phyloP scores from a whole-genome alignment of 1,284 basidiomycete genomes.

The Flammula alnicola region DNA sequence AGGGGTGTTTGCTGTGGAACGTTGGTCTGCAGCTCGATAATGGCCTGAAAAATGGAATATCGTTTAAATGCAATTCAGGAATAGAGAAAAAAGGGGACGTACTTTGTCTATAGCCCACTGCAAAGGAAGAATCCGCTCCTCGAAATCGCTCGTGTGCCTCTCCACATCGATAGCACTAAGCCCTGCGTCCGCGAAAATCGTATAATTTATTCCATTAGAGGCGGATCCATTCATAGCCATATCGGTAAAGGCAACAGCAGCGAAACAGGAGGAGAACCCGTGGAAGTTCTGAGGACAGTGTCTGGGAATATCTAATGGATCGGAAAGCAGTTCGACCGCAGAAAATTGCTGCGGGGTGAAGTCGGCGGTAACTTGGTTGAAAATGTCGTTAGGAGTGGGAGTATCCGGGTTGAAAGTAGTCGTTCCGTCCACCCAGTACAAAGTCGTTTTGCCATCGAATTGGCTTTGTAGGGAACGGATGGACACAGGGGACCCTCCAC shows the following conservation, averaged over 20 bases:
- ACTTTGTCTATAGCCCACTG: conserved; percentile 81
- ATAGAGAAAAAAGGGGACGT: conserved; percentile 15
- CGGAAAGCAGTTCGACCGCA: not conserved
- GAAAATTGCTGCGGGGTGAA: conserved; percentile 47
- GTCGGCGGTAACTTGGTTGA: not conserved
- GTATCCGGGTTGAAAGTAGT: conserved; percentile 44
- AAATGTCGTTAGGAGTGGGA: conserved; percentile 35
- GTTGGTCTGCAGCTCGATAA: conserved; percentile 54
- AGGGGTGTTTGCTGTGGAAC: conserved; percentile 48
- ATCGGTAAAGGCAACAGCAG: conserved; percentile 67
- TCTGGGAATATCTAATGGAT: conserved; percentile 1
- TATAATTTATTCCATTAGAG: conserved; percentile 62
- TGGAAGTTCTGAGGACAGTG: conserved; percentile 58
- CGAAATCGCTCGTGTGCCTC: conserved; percentile 70
- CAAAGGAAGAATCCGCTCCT: conserved; percentile 68
- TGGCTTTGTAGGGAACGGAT: conserved; percentile 52
- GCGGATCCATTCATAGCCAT: conserved; percentile 46
- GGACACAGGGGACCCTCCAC: conserved; percentile 59
- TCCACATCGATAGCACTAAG: conserved; percentile 67
- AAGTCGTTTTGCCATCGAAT: conserved; percentile 54
- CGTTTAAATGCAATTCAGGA: not conserved
- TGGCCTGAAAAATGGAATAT: conserved; percentile 9
- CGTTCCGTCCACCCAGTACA: conserved; percentile 71
- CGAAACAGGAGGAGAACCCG: conserved; percentile 71
- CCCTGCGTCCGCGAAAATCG: conserved; percentile 70